phyloP scores from a whole-genome alignment of 306 rosid species.

The Trichosanthes cucumerina region DNA sequence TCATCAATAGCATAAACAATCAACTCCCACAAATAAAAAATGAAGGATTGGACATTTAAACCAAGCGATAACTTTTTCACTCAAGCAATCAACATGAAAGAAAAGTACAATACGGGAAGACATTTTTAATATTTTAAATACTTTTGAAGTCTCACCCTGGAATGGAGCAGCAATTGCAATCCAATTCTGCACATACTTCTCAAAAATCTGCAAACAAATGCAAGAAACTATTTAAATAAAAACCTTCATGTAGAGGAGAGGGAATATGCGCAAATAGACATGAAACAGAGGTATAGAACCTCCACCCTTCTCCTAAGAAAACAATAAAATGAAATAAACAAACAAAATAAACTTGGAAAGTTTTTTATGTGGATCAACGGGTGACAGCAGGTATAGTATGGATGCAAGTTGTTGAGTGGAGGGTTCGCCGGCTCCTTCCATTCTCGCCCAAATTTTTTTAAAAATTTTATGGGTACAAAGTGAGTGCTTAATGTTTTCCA shows the following conservation, averaged over 20 bases:
- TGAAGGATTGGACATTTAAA: background rate
- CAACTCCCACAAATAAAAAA: background rate
- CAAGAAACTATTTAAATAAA: conserved; percentile 1
- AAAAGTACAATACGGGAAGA: background rate
- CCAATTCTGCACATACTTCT: conserved; percentile 96
- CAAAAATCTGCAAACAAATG: conserved; percentile 58
- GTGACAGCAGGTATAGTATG: background rate
- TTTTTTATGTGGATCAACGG: background rate
- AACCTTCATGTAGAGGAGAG: background rate
- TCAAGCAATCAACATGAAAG: background rate
- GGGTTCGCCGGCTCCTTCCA: background rate
- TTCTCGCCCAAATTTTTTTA: background rate
- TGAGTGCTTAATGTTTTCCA: background rate
- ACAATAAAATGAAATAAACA: background rate
- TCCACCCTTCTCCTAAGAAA: background rate
- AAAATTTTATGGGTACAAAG: background rate
- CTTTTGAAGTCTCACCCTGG: conserved; percentile 51
- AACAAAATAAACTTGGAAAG: background rate
- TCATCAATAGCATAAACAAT: background rate
- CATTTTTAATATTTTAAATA: background rate
- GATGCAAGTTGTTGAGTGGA: background rate
- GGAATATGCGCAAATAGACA: background rate
- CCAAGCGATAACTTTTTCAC: background rate
- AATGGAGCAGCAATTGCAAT: conserved; percentile 90
- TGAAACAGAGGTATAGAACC: background rate